phyloP scores from a whole-genome alignment of 192 early-diverging fungal genomes.

The Coemansia sp. region DNA sequence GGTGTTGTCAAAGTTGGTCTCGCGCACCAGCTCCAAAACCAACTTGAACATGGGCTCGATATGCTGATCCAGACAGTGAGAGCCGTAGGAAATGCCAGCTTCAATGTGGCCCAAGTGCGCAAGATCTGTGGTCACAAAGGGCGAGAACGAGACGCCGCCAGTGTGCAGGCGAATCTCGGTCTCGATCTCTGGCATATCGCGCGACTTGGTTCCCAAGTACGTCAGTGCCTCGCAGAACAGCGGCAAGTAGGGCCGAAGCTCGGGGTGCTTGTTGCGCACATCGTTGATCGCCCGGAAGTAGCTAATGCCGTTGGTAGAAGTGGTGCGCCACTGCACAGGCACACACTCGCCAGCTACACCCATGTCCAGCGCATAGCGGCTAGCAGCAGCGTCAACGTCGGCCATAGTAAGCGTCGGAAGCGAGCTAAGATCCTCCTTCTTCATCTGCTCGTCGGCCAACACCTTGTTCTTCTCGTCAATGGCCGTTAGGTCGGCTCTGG shows the following conservation, averaged over 20 bases:
- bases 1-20: constrained; percentile 71
- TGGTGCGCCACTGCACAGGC: constrained; percentile 73
- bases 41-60: constrained; percentile 73
- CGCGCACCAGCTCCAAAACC: constrained; percentile 67
- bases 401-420: constrained; percentile 80
- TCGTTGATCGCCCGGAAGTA: constrained; percentile 79
- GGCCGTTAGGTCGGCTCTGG: constrained; percentile 59
- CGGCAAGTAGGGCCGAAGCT: constrained; percentile 72
- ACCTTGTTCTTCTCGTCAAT: constrained; percentile 69
- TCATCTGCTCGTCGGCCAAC: constrained; percentile 71
- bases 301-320: constrained; percentile 89
- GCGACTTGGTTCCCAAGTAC: constrained; percentile 64
- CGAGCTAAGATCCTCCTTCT: constrained; percentile 73
- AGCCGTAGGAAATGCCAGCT: constrained; percentile 64
- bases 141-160: constrained; percentile 77
- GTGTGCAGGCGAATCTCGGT: constrained; percentile 84
- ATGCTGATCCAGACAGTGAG: constrained; percentile 75
- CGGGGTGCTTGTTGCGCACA: constrained; percentile 62
- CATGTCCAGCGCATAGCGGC: constrained; percentile 60
- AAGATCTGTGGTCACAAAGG: constrained; percentile 67
- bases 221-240: constrained; percentile 73
- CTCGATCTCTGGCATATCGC: constrained; percentile 80
- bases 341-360: constrained; percentile 51
- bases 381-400: constrained; percentile 68
- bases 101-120: constrained; percentile 65